Conservation (phyloP, 192 early-diverging fungal genomes). For the Fimicolochytrium jonesii region DNA sequence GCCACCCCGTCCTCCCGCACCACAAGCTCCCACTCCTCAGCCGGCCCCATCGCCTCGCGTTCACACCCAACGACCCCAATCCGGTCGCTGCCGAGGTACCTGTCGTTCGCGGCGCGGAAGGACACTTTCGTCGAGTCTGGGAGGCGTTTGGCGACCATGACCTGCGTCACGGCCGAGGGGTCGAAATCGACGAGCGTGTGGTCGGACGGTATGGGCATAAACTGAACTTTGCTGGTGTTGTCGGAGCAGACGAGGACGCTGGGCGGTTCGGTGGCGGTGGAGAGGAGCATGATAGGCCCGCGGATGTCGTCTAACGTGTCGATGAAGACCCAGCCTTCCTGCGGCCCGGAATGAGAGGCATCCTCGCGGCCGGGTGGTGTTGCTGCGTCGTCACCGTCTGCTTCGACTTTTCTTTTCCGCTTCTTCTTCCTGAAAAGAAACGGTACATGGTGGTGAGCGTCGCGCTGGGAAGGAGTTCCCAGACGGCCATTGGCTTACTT, state of each 20-base stretch:
- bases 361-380: background rate
- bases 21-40: conserved; percentile 72
- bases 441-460: too few relatives aligned
- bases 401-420: conserved; percentile 3
- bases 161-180: conserved; percentile 56
- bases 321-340: conserved; percentile 60
- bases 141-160: conserved; percentile 63
- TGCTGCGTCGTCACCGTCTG: background rate
- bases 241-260: conserved; percentile 41
- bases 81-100: conserved; percentile 72
- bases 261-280: conserved; percentile 58
- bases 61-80: conserved; percentile 72
- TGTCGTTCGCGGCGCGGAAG: conserved; percentile 61
- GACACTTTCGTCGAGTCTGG: conserved; percentile 46
- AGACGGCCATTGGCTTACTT: too few relatives aligned
- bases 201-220: conserved; percentile 42
- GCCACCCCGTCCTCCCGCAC: conserved; percentile 65
- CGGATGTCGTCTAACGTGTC: conserved; percentile 59
- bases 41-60: conserved; percentile 70
- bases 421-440: conserved; percentile 20
- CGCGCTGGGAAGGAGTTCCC: too few relatives aligned
- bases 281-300: conserved; percentile 64
- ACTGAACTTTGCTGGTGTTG: conserved; percentile 35
- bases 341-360: background rate
- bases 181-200: conserved; percentile 30